Base-by-base conservation (phyloP, 371 early-diverging fungal genomes). In the Conidiobolus coronatus region DNA sequence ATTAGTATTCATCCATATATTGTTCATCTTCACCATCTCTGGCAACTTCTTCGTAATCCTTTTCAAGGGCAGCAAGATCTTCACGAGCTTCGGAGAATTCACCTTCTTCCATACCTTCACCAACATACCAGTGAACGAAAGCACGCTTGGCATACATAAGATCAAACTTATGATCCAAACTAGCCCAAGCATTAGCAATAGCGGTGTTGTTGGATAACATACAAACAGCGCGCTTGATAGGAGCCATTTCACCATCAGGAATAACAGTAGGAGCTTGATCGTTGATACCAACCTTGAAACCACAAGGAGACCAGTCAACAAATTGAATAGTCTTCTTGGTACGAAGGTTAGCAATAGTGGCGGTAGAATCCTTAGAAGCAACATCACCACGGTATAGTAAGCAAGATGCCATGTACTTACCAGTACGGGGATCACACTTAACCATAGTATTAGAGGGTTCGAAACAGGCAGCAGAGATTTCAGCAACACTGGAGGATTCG, bases 11-110 rank as follows among this genome's bases (percentile, higher is more conserved):
- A 6, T 43, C 43, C 7, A 8, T 21, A 43, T 34, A 5, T n/a
- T 56, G 48, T 47, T 52, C 54, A 45, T 52, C 56, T 22, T 52
- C 56, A 45, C 24, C 49, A 20, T 52, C 56, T 13, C 40, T 40
- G 17, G 86, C 89, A 50, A 93, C 91, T 68, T 92, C 92, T 64
- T 92, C 88, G 72, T 98, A 99, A 68, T 99, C 98, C 76, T 89
- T 87, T 73, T 97, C 98, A 48, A 99, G 83, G 49, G 93, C 92
- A 56, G 95, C 97, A 70, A 99, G 78, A 66, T 99, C 92, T 70
- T 99, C 98, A 67, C 97, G 86, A 54, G 98, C 98, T 77, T 98
- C 98, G 52, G 86, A 87, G 81, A 98, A 98, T 70, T 98, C 98
- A 65, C 98, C 98, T 67, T 86, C 86, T 56, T 86, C 83, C 84